Evolutionary conservation across 2,329 filamentous ascomycete species (phyloP), one percentile per base, ranked within the genome.

Genomic region (Ophiostoma ips): DNA sequence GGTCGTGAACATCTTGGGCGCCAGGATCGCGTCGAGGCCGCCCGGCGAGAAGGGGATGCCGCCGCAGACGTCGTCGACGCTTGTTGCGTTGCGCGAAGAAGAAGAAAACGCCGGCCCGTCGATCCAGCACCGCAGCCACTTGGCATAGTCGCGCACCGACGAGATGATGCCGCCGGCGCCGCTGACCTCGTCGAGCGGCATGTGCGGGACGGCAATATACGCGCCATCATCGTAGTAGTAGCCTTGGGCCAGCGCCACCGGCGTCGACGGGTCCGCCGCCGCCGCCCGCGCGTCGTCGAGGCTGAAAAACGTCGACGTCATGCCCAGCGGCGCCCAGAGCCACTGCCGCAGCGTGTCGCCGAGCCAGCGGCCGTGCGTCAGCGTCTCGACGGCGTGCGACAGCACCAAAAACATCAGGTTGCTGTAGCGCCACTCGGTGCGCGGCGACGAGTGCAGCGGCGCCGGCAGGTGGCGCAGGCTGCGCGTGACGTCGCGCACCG

Each of bases 341-440:
- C 59, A 56, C 31, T 65, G 60, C 13, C 60, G 58, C 38, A 75
- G 59, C 36, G 68, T 61, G 15, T 62, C 57, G 5, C 65, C 66
- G 15, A 75, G 62, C 54, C 59, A 61, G 8, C 48, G 48, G 2
- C 3, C 56, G 4, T 2, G 55, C 31, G 68, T 69, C 1, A 71
- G 57, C 2, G 61, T 66, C 58, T 76, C 66, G 8, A 74, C 57
- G 3, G 65, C 62, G 56, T 75, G 66, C n/a, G 67, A 61, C 0
- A 69, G 67, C 1, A 67, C 67, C 34, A 68, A 65, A 57, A 65
- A 78, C 68, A 76, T 71, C 19, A 72, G 60, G 56, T 77, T 77
- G 62, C 66, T 69, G 59, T 77, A 78, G 54, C 72, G 66, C 46
- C 59, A 72, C 11, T 56, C 61, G 0, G 66, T 67, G 12, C 72